A percentile compares a stretch with the other conserved stretches of the same genome.
phyloP scores from a whole-genome alignment of 2,329 filamentous ascomycete species.

The Epichloe gansuensis region DNA sequence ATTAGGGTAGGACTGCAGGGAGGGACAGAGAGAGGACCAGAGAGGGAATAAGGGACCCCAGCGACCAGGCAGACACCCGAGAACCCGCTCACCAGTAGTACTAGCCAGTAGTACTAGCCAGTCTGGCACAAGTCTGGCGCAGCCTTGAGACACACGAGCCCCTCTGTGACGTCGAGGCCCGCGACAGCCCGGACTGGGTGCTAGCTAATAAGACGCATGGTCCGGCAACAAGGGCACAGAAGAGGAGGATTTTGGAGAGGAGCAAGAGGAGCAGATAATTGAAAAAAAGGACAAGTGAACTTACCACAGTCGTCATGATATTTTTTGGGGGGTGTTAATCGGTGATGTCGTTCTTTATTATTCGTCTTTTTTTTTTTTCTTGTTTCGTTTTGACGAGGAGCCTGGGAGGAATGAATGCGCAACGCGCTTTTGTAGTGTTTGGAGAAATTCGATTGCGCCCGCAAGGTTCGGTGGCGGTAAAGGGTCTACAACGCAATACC shows the following conservation, averaged over 20 bases:
- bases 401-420: neutral
- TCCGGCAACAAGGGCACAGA: neutral
- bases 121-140: constrained; percentile 12
- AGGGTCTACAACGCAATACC: neutral
- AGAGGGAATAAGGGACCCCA: neutral
- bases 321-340: neutral
- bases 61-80: constrained; percentile 5
- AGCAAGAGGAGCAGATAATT: neutral
- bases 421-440: neutral
- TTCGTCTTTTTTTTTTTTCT: too few relatives aligned
- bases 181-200: neutral
- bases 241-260: constrained; percentile 2
- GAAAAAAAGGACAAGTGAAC: constrained; percentile 11
- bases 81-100: too few relatives aligned
- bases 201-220: neutral
- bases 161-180: constrained; percentile 23
- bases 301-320: constrained; percentile 25
- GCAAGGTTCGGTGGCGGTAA: neutral
- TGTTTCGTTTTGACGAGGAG: too few relatives aligned
- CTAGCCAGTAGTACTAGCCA: too few relatives aligned
- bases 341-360: too few relatives aligned
- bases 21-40: neutral
- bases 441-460: neutral
- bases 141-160: constrained; percentile 25
- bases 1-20: neutral